Conservation (phyloP, 2,329 filamentous ascomycete genomes). For the Akanthomyces uredinophilus region DNA sequence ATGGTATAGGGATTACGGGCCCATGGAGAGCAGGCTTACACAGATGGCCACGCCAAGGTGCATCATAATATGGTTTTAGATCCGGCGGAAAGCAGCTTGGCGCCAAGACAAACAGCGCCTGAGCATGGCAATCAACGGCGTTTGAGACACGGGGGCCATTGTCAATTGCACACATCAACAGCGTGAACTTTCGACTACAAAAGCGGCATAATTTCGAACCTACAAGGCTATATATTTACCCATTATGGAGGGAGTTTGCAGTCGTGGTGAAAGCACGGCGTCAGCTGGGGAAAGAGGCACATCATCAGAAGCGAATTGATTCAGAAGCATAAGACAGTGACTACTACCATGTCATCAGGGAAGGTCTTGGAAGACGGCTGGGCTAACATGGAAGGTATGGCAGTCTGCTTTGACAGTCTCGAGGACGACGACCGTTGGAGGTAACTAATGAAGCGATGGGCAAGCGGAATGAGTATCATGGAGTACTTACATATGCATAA, state of each 20-base stretch:
- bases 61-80: not conserved
- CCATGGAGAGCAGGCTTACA: too few relatives aligned
- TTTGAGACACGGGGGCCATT: not conserved
- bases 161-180: not conserved
- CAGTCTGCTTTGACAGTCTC: not conserved
- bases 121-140: not conserved
- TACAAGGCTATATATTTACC: too few relatives aligned
- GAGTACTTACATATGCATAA: conserved; percentile 4
- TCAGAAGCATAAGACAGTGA: not conserved
- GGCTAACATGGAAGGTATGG: not conserved
- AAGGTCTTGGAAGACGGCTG: not conserved
- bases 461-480: not conserved
- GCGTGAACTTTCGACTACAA: not conserved
- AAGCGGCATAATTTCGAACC: not conserved
- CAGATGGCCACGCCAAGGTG: too few relatives aligned
- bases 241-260: not conserved
- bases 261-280: not conserved
- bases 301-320: not conserved
- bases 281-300: not conserved
- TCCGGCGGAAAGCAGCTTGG: not conserved
- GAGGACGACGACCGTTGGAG: not conserved
- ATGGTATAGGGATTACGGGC: too few relatives aligned
- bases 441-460: not conserved
- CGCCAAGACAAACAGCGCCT: too few relatives aligned
- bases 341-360: not conserved